Conservation (phyloP, 2,329 filamentous ascomycete species). For the Coniella vitis region DNA sequence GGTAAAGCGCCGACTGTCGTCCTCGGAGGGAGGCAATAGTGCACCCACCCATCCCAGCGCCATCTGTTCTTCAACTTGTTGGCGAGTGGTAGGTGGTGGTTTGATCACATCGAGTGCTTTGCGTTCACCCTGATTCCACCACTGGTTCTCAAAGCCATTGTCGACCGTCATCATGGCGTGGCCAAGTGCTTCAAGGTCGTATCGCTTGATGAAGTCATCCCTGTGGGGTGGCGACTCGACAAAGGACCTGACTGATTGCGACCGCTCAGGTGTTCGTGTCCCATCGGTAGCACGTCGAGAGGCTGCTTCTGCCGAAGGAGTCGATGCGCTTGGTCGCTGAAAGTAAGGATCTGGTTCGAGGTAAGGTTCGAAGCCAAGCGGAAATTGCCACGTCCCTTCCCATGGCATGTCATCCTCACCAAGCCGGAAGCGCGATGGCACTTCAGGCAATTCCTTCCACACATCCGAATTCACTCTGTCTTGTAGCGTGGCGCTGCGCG, state of each 20-base stretch:
- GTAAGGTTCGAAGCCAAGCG: constrained; percentile 24
- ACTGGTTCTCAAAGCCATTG: constrained; percentile 52
- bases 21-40: constrained; percentile 11
- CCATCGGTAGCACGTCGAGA: neutral
- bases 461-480: constrained; percentile 19
- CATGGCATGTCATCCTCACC: constrained; percentile 44
- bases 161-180: constrained; percentile 50
- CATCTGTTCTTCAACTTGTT: constrained; percentile 18
- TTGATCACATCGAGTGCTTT: constrained; percentile 19
- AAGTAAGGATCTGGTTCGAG: constrained; percentile 24
- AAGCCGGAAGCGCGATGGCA: constrained; percentile 33
- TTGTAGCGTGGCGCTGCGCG: constrained; percentile 13
- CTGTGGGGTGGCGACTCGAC: constrained; percentile 17
- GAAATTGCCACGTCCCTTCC: constrained; percentile 31
- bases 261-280: neutral
- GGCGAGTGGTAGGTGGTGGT: constrained; percentile 18
- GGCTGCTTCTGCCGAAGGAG: neutral
- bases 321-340: constrained; percentile 16
- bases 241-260: constrained; percentile 16
- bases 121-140: constrained; percentile 43
- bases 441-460: constrained; percentile 38
- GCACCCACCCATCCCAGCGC: constrained; percentile 25
- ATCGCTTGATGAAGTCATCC: constrained; percentile 28
- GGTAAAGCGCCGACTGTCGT: constrained; percentile 21
- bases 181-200: constrained; percentile 42